A percentile compares a stretch with the other conserved stretches of the same genome.
Evolutionary conservation across 306 rosid genomes (phyloP).

Genomic region (Hippophae rhamnoides): DNA sequence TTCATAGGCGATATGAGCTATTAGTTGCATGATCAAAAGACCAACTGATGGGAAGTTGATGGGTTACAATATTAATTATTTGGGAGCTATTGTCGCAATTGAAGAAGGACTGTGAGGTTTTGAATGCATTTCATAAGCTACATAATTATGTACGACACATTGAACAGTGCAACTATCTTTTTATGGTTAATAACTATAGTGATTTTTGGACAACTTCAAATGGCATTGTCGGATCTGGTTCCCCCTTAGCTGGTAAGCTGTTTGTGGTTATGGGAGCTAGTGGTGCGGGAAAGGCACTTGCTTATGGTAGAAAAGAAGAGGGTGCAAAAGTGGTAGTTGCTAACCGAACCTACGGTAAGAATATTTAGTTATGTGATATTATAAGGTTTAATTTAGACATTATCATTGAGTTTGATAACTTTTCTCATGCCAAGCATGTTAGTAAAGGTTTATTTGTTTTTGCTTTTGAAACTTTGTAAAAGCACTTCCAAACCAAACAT

Average conservation of each 20-base stretch:
- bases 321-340: slow-evolving; percentile 71
- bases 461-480: too few species aligned
- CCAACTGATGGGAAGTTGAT: slow-evolving; percentile 40
- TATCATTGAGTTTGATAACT: too few species aligned
- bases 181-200: not conserved
- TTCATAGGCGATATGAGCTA: slow-evolving; percentile 52
- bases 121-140: not conserved
- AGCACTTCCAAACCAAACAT: too few species aligned
- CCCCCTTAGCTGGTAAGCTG: slow-evolving; percentile 46
- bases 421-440: too few species aligned
- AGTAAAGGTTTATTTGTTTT: too few species aligned
- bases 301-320: slow-evolving; percentile 57
- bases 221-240: slow-evolving; percentile 20
- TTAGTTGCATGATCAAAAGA: slow-evolving; percentile 57
- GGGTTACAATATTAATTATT: slow-evolving; percentile 53
- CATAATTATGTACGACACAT: not conserved
- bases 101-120: slow-evolving; percentile 56
- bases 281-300: slow-evolving; percentile 71
- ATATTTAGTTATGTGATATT: not conserved
- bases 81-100: slow-evolving; percentile 61
- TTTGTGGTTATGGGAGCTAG: slow-evolving; percentile 68
- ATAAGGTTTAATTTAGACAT: too few species aligned
- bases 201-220: slow-evolving; percentile 19
- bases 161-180: not conserved
- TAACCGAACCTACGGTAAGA: slow-evolving; percentile 47